Evolutionary conservation across 1,284 basidiomycete genomes (phyloP).

Genomic region (Leccinum angustisporum): DNA sequence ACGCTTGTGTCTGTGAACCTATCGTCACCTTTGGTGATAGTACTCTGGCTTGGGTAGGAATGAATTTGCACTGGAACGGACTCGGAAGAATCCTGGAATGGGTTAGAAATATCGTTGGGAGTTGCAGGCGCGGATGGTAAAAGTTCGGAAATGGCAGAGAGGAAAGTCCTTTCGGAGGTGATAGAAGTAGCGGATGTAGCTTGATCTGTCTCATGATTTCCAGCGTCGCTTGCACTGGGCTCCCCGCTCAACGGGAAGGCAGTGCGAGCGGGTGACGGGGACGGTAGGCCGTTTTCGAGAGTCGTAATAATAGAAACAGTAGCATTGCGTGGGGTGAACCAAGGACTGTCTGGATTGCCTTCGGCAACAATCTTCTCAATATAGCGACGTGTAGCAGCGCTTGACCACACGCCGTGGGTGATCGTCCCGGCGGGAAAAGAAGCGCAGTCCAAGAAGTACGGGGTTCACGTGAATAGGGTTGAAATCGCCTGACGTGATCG

Average conservation of each 20-base stretch:
- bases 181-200: slow-evolving; percentile 42
- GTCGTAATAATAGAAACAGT: slow-evolving; percentile 39
- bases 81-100: slow-evolving; percentile 33
- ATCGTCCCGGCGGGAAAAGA: no score
- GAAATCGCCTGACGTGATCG: no score
- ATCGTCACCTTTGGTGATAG: slow-evolving; percentile 34
- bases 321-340: slow-evolving; percentile 69
- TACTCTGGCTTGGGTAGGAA: slow-evolving; percentile 54
- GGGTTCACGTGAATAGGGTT: no score
- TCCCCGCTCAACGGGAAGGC: slow-evolving; percentile 21
- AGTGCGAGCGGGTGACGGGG: slow-evolving; percentile 29
- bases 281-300: slow-evolving; percentile 26
- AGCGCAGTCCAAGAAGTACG: no score
- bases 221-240: slow-evolving; percentile 26
- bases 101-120: slow-evolving; percentile 48
- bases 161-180: slow-evolving; percentile 52
- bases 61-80: slow-evolving; percentile 37
- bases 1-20: slow-evolving; percentile 11
- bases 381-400: no score
- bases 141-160: slow-evolving; percentile 54
- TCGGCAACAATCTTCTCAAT: no score
- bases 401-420: no score
- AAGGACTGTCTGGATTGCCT: slow-evolving; percentile 46
- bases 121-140: slow-evolving; percentile 56
- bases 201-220: slow-evolving; percentile 44